These are phyloP conservation scores for Globisporangium echinulatum DNA, from an alignment of 352 stramenopile species.

Conservation along the genomic window DNA sequence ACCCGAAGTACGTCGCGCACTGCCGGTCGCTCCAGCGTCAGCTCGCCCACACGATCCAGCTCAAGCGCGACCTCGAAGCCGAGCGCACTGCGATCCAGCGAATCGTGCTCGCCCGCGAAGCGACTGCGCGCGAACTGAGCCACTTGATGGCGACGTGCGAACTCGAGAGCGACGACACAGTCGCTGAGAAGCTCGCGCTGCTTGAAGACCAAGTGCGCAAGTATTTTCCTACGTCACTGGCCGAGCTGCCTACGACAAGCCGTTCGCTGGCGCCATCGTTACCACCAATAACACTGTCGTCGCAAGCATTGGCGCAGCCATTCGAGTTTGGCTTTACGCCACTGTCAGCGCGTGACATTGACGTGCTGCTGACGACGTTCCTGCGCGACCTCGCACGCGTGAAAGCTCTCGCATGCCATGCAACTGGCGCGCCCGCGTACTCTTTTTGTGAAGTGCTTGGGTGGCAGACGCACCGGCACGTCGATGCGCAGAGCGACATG, in stretches of 20 bases:
- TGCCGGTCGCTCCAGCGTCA: not conserved
- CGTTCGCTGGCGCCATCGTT: too few relatives aligned
- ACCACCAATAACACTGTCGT: too few relatives aligned
- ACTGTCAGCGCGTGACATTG: slow-evolving; percentile 6
- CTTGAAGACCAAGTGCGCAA: too few relatives aligned
- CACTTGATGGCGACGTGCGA: too few relatives aligned
- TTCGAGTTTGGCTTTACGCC: slow-evolving; percentile 19
- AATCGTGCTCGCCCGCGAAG: too few relatives aligned
- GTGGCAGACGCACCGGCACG: slow-evolving; percentile 26
- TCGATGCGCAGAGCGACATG: slow-evolving; percentile 27
- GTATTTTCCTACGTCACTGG: too few relatives aligned
- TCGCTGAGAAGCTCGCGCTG: too few relatives aligned
- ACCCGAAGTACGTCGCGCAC: not conserved
- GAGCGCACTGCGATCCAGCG: not conserved
- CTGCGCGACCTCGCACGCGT: slow-evolving; percentile 16
- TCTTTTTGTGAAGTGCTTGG: slow-evolving; percentile 25
- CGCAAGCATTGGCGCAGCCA: slow-evolving; percentile 6
- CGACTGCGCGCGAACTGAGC: too few relatives aligned
- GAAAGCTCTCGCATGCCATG: slow-evolving; percentile 3
- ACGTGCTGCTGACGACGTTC: slow-evolving; percentile 15
- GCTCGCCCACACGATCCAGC: not conserved
- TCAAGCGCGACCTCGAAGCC: too few relatives aligned
- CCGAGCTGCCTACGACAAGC: too few relatives aligned
- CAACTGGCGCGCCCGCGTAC: not conserved
- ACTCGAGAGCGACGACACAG: too few relatives aligned